Percentiles rank a stretch among this genome's conserved stretches.
These are phyloP conservation scores for Pisolithus orientalis DNA, from an alignment of 768 basidiomycete genomes.

Conservation along the genomic window DNA sequence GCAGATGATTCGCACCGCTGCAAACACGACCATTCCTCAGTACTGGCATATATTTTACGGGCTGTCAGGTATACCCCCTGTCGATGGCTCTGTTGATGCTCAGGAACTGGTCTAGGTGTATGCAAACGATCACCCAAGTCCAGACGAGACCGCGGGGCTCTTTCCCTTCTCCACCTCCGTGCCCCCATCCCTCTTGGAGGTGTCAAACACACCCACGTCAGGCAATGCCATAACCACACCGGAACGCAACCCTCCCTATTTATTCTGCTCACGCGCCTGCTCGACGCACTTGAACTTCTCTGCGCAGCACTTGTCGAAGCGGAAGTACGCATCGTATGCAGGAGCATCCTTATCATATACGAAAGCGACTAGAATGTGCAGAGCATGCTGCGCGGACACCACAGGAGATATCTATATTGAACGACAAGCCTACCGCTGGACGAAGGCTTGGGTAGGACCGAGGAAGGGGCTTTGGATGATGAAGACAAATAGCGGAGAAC, in stretches of 20 bases:
- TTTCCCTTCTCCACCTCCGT: conserved; percentile 49
- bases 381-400: conserved; percentile 22
- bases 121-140: conserved; percentile 49
- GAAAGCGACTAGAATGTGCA: conserved; percentile 50
- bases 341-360: too few relatives aligned
- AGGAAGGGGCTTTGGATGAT: conserved; percentile 30
- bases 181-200: conserved; percentile 3
- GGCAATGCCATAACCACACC: conserved; percentile 5
- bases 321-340: too few relatives aligned
- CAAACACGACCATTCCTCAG: conserved; percentile 63
- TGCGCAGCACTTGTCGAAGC: too few relatives aligned
- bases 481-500: conserved; percentile 35
- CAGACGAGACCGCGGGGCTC: conserved; percentile 70
- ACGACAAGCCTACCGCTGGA: too few relatives aligned
- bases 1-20: conserved; percentile 70
- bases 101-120: conserved; percentile 50
- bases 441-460: too few relatives aligned
- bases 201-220: too few relatives aligned
- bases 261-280: conserved; percentile 51
- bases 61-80: conserved; percentile 66
- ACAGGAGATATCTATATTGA: neutral
- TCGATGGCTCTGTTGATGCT: too few relatives aligned
- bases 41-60: conserved; percentile 80
- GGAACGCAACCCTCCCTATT: conserved; percentile 32
- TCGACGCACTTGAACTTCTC: conserved; percentile 48